Conservation (phyloP, 2,329 filamentous ascomycete genomes). For the Apiospora aurea region DNA sequence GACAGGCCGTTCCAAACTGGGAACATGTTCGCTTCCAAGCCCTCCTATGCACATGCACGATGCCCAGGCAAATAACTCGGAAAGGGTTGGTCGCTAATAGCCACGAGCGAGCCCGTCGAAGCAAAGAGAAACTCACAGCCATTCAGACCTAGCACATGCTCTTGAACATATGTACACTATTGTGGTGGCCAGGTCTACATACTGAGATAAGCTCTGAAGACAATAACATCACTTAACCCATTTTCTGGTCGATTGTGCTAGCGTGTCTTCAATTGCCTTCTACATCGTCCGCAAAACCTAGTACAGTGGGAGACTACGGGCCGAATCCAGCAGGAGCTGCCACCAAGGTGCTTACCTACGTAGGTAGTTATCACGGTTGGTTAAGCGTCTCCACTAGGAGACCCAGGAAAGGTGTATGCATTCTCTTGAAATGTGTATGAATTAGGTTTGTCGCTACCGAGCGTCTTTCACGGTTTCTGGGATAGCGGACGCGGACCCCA, state of each 20-base stretch:
- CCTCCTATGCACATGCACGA: background rate
- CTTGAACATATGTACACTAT: background rate
- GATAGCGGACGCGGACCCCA: background rate
- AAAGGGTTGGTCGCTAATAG: background rate
- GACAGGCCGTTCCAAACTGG: background rate
- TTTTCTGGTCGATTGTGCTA: too few relatives aligned
- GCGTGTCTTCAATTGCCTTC: too few relatives aligned
- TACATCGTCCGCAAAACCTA: background rate
- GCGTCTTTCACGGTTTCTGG: background rate
- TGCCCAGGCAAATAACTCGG: background rate
- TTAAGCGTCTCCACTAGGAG: background rate
- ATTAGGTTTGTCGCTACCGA: background rate
- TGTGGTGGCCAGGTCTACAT: too few relatives aligned
- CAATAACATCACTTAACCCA: too few relatives aligned
- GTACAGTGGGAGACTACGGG: background rate
- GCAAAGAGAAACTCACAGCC: background rate
- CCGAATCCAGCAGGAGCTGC: background rate
- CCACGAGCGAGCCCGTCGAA: background rate
- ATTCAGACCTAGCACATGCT: background rate
- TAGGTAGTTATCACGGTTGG: background rate
- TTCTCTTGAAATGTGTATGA: background rate
- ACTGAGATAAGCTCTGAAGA: too few relatives aligned
- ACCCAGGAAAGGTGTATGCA: background rate
- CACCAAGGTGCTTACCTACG: background rate
- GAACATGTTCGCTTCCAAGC: background rate